phyloP scores from a whole-genome alignment of 106 monocot genomes.

The Iris macrosiphon region DNA sequence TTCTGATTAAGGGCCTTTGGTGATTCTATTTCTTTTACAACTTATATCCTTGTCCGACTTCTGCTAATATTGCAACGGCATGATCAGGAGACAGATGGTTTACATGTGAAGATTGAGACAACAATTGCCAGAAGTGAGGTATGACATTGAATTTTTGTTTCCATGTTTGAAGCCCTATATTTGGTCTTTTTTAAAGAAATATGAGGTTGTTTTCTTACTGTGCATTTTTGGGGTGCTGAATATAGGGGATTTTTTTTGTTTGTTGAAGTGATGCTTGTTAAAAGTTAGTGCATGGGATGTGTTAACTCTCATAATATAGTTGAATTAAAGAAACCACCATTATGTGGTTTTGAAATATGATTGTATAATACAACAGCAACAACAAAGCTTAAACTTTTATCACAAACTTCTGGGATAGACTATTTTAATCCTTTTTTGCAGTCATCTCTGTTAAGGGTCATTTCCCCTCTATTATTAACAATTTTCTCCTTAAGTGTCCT shows the following conservation, averaged over 20 bases:
- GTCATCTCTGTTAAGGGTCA: too few relatives aligned
- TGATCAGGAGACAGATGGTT: constrained; percentile 58
- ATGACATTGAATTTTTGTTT: constrained; percentile 1
- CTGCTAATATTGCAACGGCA: constrained; percentile 31
- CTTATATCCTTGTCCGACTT: constrained; percentile 16
- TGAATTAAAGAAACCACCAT: too few relatives aligned
- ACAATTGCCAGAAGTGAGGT: constrained; percentile 61
- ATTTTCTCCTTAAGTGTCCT: too few relatives aligned
- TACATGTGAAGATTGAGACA: constrained; percentile 37
- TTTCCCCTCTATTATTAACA: too few relatives aligned
- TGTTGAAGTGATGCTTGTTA: background rate
- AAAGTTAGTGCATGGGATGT: background rate
- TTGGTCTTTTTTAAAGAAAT: background rate
- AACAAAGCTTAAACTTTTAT: too few relatives aligned
- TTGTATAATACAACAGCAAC: too few relatives aligned
- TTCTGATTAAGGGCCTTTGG: constrained; percentile 18
- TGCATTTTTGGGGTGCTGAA: background rate
- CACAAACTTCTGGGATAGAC: too few relatives aligned
- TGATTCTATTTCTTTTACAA: constrained; percentile 26
- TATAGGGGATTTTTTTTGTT: too few relatives aligned
- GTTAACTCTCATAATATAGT: constrained; percentile 1
- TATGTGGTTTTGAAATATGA: too few relatives aligned
- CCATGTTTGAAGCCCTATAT: background rate
- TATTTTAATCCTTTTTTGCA: too few relatives aligned
- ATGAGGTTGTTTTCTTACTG: background rate